Base-by-base conservation (phyloP, 208 protist species). In the Trypanosomatidae sp. region DNA sequence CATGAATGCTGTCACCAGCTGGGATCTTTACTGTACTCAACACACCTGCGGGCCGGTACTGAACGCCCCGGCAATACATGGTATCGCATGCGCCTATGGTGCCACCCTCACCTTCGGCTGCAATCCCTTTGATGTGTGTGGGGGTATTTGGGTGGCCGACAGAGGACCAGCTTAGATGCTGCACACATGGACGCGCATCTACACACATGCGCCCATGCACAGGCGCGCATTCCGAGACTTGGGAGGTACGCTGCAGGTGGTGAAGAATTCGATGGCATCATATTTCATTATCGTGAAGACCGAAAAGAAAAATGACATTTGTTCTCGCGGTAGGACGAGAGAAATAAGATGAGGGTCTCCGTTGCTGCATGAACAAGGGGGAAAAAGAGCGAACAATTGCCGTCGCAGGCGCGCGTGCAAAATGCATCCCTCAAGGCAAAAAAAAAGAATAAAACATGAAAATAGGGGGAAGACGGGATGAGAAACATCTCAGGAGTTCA, bases 251-350 rank as follows among this genome's bases (percentile, higher is more conserved):
- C 25, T 33, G 53, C 4, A 30, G 10, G 8, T 46, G 5, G 39
- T 44, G 17, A 22, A 0, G 46, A 8, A 44, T 65, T 65, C 10
- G 19, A 65, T 39, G 3, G 4, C 39, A 72, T 66, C 12, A 33
- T 58, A 15, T 30, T 66, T 60, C 22, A 46, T 39, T 17, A 56
- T 62, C 70, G 56, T 86, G 78, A 79, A 74, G 49, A 76, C 65
- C 62, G 50, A 81, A 71, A 75, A 46, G 46, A 43, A 12, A 71
- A 71, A 58, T 39, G 36, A 0, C 33, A 60, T 44, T 65, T 22
- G 3, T 41, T 65, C 8, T 65, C 39, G 22, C 33, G 7, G 15
- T n/a, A 41, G 33, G 41, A 12, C 39, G 28, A 62, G 33, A 41
- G 17, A 47, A 69, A 41, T 78, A 75, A 44, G 15, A 56, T 53